Base-by-base conservation (phyloP, 2,329 filamentous ascomycete species). In the Trichoderma afroharzianum region DNA sequence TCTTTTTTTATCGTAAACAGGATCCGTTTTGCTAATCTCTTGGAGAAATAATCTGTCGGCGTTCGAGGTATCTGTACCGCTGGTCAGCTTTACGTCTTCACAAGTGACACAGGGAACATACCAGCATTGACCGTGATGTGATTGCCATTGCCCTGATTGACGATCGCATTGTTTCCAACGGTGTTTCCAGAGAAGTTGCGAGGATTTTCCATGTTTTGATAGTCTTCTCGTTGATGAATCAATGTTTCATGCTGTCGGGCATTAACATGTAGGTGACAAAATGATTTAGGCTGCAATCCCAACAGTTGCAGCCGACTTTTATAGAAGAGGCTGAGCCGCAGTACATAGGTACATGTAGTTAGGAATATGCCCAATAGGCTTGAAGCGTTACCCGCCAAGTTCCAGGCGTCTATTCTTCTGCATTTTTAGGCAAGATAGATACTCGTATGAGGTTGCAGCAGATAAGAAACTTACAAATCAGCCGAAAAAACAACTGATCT, bases 1-100 rank as follows among this genome's bases (percentile, higher is more conserved):
- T 18, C 79, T 78, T 2, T 26, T 64, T 70, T 81, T 82, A 64
- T 83, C 80, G n/a, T 58, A 8, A 6, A 64, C 2, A 1, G 62
- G 43, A 1, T 53, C 32, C 6, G 62, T 64, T 53, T 53, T 26
- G 28, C 62, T 64, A 4, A 64, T 53, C 3, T 26, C 28, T 53
- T 33, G 28, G 7, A 64, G 43, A 36, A 64, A 64, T 2, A 3
- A 12, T 0, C 2, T 24, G 7, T 53, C 43, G 1, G 43, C n/a
- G 15, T 21, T 18, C 6, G 28, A 33, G 0, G 28, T 8, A 47
- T 32, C 3, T 9, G 18, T 15, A 7, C 6, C 1, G 0, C 0
- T 6, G 8, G n/a, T 47, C 1, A 47, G 43, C 9, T 7, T 43
- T 5, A 39, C 6, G 36, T 6, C 14, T 39, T 39, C 6, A 3